Conservation (phyloP, 2,329 filamentous ascomycete species). For the Apiospora malaysiana region DNA sequence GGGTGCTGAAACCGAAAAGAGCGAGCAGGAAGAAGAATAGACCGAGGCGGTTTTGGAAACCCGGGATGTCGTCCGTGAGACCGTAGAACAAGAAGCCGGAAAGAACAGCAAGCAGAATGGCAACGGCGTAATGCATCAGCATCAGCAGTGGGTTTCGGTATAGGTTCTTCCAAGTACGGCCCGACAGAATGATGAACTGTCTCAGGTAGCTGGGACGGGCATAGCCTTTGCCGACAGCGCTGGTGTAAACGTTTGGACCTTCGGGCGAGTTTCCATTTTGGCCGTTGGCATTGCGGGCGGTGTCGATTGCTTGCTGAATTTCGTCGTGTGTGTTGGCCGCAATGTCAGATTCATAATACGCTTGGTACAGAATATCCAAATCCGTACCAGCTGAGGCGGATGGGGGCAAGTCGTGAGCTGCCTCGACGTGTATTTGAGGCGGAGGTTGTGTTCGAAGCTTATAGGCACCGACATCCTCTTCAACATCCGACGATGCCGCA, state of each 20-base stretch:
- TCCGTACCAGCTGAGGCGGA: constrained; percentile 71
- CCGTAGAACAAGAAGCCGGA: constrained; percentile 97
- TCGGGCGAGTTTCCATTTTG: constrained; percentile 55
- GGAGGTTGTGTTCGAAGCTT: constrained; percentile 58
- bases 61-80: constrained; percentile 91
- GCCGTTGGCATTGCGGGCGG: constrained; percentile 72
- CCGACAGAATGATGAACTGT: constrained; percentile 89
- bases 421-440: constrained; percentile 69
- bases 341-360: constrained; percentile 80
- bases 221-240: constrained; percentile 78
- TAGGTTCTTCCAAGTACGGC: constrained; percentile 93
- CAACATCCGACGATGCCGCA: constrained; percentile 64
- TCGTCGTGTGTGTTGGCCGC: constrained; percentile 77
- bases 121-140: constrained; percentile 97
- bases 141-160: constrained; percentile 98
- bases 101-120: constrained; percentile 91
- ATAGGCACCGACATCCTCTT: constrained; percentile 57
- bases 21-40: constrained; percentile 98
- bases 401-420: constrained; percentile 68
- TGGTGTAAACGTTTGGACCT: constrained; percentile 56
- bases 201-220: constrained; percentile 77
- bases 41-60: constrained; percentile 96
- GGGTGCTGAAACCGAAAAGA: constrained; percentile 93
- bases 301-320: constrained; percentile 71
- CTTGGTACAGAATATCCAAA: constrained; percentile 79